A percentile compares a stretch with the other conserved stretches of the same genome.
phyloP scores from a whole-genome alignment of 1,139 yeast species.

The Yamadazyma diospyri region DNA sequence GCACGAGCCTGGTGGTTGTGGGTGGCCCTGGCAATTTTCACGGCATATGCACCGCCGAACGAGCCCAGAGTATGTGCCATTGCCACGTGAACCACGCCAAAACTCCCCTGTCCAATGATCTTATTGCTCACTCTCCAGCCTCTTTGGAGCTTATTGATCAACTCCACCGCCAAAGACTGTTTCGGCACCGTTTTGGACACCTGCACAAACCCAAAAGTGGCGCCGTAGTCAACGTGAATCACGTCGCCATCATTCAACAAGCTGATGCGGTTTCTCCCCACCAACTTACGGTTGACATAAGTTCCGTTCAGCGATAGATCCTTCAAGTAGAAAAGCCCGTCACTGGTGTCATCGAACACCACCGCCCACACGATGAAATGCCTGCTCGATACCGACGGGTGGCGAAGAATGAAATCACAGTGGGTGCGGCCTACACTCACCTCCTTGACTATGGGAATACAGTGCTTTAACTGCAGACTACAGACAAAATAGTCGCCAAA shows the following conservation, averaged over 20 bases:
- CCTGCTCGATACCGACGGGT: slow-evolving; percentile 29
- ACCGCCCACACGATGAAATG: slow-evolving; percentile 51
- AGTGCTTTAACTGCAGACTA: too few species aligned
- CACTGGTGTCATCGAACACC: slow-evolving; percentile 45
- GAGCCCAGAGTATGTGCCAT: slow-evolving; percentile 12
- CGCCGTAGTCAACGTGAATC: slow-evolving; percentile 34
- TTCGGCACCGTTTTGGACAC: background rate
- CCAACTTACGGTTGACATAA: slow-evolving; percentile 33
- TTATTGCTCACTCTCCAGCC: slow-evolving; percentile 43
- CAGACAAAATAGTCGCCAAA: too few species aligned
- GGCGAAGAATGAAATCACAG: background rate
- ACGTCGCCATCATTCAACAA: slow-evolving; percentile 44
- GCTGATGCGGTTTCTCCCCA: slow-evolving; percentile 29
- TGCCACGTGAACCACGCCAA: slow-evolving; percentile 49
- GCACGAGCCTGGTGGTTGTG: slow-evolving; percentile 16
- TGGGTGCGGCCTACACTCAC: too few species aligned
- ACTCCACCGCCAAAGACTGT: background rate
- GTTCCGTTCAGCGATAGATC: slow-evolving; percentile 58
- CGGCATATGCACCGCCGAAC: slow-evolving; percentile 41
- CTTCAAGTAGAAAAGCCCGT: slow-evolving; percentile 50
- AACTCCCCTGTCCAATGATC: slow-evolving; percentile 57
- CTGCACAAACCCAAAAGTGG: slow-evolving; percentile 14
- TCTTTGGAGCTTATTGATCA: slow-evolving; percentile 7
- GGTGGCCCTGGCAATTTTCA: slow-evolving; percentile 39
- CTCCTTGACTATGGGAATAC: too few species aligned